Conservation (phyloP, 2,329 filamentous ascomycete genomes). For the Hypoxylon sp. region DNA sequence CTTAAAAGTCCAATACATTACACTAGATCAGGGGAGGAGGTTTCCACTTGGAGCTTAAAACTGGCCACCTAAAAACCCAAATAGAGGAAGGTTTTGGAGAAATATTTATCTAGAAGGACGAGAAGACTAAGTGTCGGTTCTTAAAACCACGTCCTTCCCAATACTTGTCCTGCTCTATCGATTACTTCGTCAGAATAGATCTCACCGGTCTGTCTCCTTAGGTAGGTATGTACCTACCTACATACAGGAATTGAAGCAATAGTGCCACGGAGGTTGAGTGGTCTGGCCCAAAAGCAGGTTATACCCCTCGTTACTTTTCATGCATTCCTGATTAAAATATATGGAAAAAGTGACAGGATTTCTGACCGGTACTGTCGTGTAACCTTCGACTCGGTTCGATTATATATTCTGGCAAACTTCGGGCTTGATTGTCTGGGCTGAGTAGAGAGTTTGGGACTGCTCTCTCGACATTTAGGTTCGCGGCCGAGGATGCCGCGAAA, state of each 20-base stretch:
- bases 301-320: background rate
- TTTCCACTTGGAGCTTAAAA: slow-evolving; percentile 1
- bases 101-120: background rate
- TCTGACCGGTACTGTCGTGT: slow-evolving; percentile 17
- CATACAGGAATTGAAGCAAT: background rate
- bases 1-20: background rate
- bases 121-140: background rate
- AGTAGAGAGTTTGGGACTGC: slow-evolving; percentile 9
- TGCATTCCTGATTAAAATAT: slow-evolving; percentile 5
- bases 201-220: background rate
- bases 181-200: background rate
- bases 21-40: background rate
- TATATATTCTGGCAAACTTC: slow-evolving; percentile 28
- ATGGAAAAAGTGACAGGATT: slow-evolving; percentile 8
- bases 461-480: slow-evolving; percentile 13
- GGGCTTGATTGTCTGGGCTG: slow-evolving; percentile 12
- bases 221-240: too few species aligned
- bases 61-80: background rate
- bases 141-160: background rate
- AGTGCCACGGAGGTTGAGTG: background rate
- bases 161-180: background rate
- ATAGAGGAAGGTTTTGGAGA: background rate
- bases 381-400: slow-evolving; percentile 15
- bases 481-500: slow-evolving; percentile 32
- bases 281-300: slow-evolving; percentile 1